Conservation (phyloP, 306 rosid genomes). For the Rosa lucieae region DNA sequence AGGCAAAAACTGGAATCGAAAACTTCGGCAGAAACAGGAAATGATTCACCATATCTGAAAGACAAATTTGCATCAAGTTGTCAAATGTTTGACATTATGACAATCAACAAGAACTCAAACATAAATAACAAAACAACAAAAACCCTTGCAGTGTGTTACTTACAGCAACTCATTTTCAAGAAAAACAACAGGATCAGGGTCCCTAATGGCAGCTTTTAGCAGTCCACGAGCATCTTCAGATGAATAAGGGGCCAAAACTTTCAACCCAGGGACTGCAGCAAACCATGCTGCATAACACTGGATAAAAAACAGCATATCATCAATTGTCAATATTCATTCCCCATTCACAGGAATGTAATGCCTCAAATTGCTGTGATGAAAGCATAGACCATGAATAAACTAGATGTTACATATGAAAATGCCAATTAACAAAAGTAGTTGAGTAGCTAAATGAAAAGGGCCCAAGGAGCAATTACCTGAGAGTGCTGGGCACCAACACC, state of each 20-base stretch:
- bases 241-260: conserved; percentile 90
- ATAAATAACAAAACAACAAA: conserved; percentile 2
- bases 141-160: conserved; percentile 33
- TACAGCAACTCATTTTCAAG: conserved; percentile 97
- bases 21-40: conserved; percentile 95
- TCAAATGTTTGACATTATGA: conserved; percentile 18
- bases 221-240: conserved; percentile 98
- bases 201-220: conserved; percentile 96
- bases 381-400: conserved; percentile 14
- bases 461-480: conserved; percentile 59
- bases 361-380: not conserved
- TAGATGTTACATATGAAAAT: not conserved
- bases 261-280: conserved; percentile 84
- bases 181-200: conserved; percentile 98
- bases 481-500: conserved; percentile 99
- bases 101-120: not conserved
- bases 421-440: not conserved
- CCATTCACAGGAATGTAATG: not conserved
- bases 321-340: not conserved
- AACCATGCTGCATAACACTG: conserved; percentile 98
- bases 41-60: conserved; percentile 91
- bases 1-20: conserved; percentile 95
- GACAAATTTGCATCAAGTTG: conserved; percentile 32
- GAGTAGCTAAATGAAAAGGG: conserved; percentile 14
- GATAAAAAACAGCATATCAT: conserved; percentile 17